Conservation (phyloP, 768 basidiomycete species). For the Piloderma croceum region DNA sequence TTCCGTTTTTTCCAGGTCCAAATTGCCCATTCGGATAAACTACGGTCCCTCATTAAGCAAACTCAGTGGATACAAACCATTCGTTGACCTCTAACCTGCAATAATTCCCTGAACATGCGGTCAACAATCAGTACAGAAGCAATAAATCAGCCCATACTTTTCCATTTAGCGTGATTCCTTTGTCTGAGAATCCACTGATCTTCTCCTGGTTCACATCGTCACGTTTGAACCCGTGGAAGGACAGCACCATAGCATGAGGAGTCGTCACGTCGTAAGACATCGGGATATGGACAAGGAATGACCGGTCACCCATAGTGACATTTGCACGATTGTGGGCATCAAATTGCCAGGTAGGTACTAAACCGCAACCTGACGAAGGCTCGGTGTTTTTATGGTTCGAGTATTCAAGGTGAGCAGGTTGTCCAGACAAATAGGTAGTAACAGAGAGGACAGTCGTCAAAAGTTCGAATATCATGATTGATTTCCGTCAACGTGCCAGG, state of each 20-base stretch:
- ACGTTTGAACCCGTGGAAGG: conserved; percentile 12
- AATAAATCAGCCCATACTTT: neutral
- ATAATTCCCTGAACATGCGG: conserved; percentile 7
- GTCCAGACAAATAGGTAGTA: no score
- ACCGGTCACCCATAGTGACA: conserved; percentile 10
- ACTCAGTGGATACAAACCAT: no score
- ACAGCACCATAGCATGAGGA: conserved; percentile 10
- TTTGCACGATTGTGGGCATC: conserved; percentile 12
- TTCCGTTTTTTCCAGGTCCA: conserved; percentile 11
- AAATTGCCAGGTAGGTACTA: conserved; percentile 9
- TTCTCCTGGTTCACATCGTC: conserved; percentile 10
- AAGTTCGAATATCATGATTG: no score
- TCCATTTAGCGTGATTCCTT: conserved; percentile 10
- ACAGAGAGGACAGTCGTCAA: no score
- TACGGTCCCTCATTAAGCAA: no score
- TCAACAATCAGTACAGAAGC: neutral
- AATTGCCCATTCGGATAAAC: conserved; percentile 13
- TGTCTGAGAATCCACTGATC: conserved; percentile 11
- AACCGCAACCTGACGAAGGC: conserved; percentile 7
- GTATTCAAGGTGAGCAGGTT: no score
- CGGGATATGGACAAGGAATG: conserved; percentile 14
- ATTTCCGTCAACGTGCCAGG: no score
- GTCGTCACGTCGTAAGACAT: conserved; percentile 3
- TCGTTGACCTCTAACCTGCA: no score
- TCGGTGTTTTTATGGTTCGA: no score